These are phyloP conservation scores for Naganishia sp. DNA, from an alignment of 1,284 basidiomycete genomes.

Conservation along the genomic window DNA sequence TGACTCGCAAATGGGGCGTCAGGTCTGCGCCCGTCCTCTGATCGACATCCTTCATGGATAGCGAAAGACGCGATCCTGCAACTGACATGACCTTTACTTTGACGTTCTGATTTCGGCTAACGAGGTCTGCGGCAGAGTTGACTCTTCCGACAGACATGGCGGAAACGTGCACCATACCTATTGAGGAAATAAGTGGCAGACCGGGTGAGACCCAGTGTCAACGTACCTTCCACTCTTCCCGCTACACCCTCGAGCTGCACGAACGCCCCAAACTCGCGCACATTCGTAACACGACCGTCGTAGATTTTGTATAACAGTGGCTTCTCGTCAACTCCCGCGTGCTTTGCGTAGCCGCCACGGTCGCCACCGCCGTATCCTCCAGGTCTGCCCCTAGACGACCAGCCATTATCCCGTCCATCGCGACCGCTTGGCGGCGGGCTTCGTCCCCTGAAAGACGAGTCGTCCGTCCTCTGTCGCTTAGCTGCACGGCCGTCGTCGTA, in stretches of 20 bases:
- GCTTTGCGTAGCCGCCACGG: constrained; percentile 37
- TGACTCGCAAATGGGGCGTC: constrained; percentile 88
- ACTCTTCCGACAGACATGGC: constrained; percentile 81
- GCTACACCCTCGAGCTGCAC: constrained; percentile 82
- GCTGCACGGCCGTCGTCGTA: constrained; percentile 56
- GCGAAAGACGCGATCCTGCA: constrained; percentile 73
- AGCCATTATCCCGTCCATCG: constrained; percentile 39
- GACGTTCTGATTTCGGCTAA: constrained; percentile 79
- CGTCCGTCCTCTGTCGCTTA: constrained; percentile 56
- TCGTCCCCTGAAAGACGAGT: constrained; percentile 37
- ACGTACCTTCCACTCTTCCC: constrained; percentile 82
- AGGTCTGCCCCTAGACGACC: constrained; percentile 35
- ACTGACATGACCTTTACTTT: constrained; percentile 96
- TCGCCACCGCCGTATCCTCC: constrained; percentile 37
- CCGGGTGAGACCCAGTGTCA: background rate
- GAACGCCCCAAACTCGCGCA: constrained; percentile 97
- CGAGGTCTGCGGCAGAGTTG: constrained; percentile 81
- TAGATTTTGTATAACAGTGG: constrained; percentile 96
- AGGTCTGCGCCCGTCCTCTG: constrained; percentile 86
- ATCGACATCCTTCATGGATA: constrained; percentile 98
- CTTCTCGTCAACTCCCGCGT: constrained; percentile 66
- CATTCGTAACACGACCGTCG: constrained; percentile 75
- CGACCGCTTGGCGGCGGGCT: constrained; percentile 40
- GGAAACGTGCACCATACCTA: constrained; percentile 94
- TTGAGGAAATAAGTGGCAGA: constrained; percentile 29